Percentiles rank a stretch among this genome's conserved stretches.
Conservation (phyloP, 2,329 filamentous ascomycete species). For the Fusarium armeniacum region DNA sequence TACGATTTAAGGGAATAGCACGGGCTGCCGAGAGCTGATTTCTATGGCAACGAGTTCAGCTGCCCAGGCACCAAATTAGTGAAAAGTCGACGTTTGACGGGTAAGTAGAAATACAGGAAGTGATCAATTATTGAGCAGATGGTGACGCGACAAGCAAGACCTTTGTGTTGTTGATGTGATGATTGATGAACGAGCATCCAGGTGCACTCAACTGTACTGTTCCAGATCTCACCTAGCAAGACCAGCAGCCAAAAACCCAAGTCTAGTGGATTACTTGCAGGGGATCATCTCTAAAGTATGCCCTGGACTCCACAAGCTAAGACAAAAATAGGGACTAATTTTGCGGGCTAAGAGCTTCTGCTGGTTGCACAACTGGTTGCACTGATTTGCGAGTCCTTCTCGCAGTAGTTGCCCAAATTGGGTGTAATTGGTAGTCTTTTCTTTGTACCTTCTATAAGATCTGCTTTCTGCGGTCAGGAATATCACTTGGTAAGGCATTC, state of each 20-base stretch:
- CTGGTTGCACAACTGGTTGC: not conserved
- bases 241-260: not conserved
- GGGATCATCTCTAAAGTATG: not conserved
- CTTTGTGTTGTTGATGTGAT: not conserved
- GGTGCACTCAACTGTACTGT: not conserved
- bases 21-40: not conserved
- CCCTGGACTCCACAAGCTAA: not conserved
- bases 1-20: constrained; percentile 7
- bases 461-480: too few species aligned
- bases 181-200: not conserved
- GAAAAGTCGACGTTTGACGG: not conserved
- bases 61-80: constrained; percentile 19
- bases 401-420: not conserved
- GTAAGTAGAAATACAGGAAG: not conserved
- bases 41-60: not conserved
- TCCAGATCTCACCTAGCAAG: not conserved
- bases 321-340: not conserved
- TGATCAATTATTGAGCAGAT: not conserved
- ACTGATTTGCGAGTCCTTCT: not conserved
- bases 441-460: not conserved
- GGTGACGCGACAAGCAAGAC: not conserved
- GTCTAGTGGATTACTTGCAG: not conserved
- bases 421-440: not conserved
- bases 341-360: not conserved
- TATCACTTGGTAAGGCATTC: not conserved